Conservation (phyloP, 2,329 filamentous ascomycete genomes). For the Lecanicillium sp. region DNA sequence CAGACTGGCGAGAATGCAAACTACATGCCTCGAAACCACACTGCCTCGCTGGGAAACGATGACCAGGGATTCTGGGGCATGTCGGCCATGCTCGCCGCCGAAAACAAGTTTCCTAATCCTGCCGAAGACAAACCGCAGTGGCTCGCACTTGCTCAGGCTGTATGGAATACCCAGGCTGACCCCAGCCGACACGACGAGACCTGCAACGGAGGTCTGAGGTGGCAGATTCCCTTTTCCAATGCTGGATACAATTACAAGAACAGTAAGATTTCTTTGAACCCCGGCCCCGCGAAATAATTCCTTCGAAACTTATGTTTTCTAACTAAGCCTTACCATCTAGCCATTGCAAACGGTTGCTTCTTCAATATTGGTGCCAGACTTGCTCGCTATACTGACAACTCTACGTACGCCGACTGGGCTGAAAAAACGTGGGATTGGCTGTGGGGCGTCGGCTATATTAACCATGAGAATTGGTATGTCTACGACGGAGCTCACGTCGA, state of each 20-base stretch:
- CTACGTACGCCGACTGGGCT: constrained; percentile 56
- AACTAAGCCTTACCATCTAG: constrained; percentile 17
- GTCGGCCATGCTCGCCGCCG: constrained; percentile 58
- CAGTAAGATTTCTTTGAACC: too few relatives aligned
- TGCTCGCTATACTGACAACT: constrained; percentile 60
- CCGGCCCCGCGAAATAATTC: too few relatives aligned
- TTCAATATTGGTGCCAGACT: constrained; percentile 62
- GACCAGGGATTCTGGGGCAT: constrained; percentile 66
- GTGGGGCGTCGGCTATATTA: constrained; percentile 45
- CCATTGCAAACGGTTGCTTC: constrained; percentile 54
- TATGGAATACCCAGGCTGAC: constrained; percentile 54
- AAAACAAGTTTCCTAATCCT: constrained; percentile 54
- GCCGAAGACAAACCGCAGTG: constrained; percentile 46
- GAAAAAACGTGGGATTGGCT: constrained; percentile 57
- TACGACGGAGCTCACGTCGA: constrained; percentile 55
- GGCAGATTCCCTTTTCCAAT: constrained; percentile 72
- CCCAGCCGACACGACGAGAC: constrained; percentile 54
- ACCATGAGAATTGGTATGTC: constrained; percentile 49
- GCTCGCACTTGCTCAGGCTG: constrained; percentile 59
- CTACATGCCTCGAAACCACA: constrained; percentile 54
- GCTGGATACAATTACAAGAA: constrained; percentile 71
- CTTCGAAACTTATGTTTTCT: too few relatives aligned
- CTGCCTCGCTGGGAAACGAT: constrained; percentile 55
- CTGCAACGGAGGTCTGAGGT: constrained; percentile 63
- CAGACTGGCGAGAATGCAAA: constrained; percentile 49